A percentile compares a stretch with the other conserved stretches of the same genome.
Evolutionary conservation across 2,329 filamentous ascomycete genomes (phyloP).

Genomic region (Diplodia mutila): DNA sequence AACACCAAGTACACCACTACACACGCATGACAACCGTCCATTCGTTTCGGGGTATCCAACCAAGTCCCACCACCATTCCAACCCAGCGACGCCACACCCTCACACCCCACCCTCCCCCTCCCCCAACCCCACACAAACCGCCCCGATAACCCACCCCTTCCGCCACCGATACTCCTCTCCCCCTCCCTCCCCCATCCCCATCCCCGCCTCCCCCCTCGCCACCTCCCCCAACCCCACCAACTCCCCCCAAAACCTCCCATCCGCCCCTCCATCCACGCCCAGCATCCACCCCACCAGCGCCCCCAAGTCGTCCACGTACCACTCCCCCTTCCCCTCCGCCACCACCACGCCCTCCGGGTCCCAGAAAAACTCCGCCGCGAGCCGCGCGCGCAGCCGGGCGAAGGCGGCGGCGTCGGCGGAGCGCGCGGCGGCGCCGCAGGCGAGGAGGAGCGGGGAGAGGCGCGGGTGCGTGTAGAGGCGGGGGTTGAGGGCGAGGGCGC

Average conservation of each 20-base stretch:
- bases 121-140: not conserved
- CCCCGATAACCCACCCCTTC: not conserved
- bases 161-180: not conserved
- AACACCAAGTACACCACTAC: no score
- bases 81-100: no score
- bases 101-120: no score
- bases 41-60: no score
- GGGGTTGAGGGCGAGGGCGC: constrained; percentile 14
- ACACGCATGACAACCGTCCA: no score
- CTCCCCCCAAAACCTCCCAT: not conserved
- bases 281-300: not conserved
- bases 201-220: not conserved
- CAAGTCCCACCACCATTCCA: no score
- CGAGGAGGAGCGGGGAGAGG: not conserved
- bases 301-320: not conserved
- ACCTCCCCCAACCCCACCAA: not conserved
- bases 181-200: not conserved
- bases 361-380: not conserved
- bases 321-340: not conserved
- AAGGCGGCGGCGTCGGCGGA: not conserved
- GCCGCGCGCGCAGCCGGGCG: not conserved
- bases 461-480: not conserved
- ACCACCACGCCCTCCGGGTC: not conserved
- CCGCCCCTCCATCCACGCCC: constrained; percentile 1
- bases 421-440: not conserved